Evolutionary conservation across 805 yeast genomes (phyloP), one percentile per base, ranked within the genome.

Genomic region (Candida orba): DNA sequence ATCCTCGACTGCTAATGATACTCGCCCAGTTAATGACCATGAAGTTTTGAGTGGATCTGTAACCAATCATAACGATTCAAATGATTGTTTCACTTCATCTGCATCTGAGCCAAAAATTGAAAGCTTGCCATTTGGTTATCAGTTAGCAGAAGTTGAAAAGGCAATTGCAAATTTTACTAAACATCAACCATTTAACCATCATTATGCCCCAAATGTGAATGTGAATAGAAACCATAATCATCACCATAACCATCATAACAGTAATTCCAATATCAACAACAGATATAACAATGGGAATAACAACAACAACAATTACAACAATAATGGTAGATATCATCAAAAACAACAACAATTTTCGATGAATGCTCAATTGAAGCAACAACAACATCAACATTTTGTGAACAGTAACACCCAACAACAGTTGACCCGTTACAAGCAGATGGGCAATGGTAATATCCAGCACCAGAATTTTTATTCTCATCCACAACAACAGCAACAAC

Each of bases 151-250:
- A 36, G 57, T 58, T 27, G 63, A 58, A 33, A 56, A 52, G 37
- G 63, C 63, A 20, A 52, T 58, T 13, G 39, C 60, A 0, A 58
- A 58, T 39, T 56, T 52, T 45, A 56, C 57, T 27, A 58, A 58
- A 40, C 61, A 57, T 39, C 62, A 58, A 41, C 60, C 53, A 14
- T 58, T 55, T 49, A 58, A 54, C 41, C 61, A 57, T 34, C 61
- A 57, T 43, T 58, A 58, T 42, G 59, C 62, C 15, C 63, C 62
- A 36, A 58, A 58, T 41, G 56, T 57, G 14, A 52, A 52, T 39
- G 35, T 50, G 23, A 52, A 49, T 34, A 50, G 51, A 46, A 51
- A 43, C 39, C 33, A 46, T 27, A 41, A 43, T 38, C 39, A 43
- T 18, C 29, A 39, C 35, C 36, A 43, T 31, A 40, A 43, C 30